phyloP scores from a whole-genome alignment of 768 basidiomycete species.

The Mycena polygramma region DNA sequence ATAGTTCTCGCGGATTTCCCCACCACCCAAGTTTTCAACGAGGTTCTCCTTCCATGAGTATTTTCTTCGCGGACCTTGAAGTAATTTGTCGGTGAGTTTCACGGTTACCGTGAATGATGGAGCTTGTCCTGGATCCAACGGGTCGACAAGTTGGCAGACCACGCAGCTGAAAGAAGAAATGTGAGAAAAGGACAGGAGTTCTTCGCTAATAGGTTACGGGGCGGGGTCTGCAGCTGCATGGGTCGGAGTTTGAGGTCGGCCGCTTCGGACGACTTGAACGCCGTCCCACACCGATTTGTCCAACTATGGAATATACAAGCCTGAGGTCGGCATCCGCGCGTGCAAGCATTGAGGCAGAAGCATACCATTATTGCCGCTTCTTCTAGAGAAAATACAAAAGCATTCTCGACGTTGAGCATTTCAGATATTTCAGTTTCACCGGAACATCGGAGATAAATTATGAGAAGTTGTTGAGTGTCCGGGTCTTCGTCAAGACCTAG shows the following conservation, averaged over 20 bases:
- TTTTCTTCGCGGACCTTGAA: slow-evolving; percentile 5
- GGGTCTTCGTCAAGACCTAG: slow-evolving; percentile 31
- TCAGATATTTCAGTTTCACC: slow-evolving; percentile 24
- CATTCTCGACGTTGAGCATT: slow-evolving; percentile 24
- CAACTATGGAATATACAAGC: slow-evolving; percentile 6
- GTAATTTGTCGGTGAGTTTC: slow-evolving; percentile 23
- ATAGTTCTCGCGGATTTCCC: slow-evolving; percentile 21
- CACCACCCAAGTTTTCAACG: slow-evolving; percentile 26
- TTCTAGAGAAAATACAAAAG: slow-evolving; percentile 35
- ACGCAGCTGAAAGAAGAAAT: slow-evolving; percentile 26
- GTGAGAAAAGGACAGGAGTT: slow-evolving; percentile 10
- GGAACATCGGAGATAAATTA: slow-evolving; percentile 32
- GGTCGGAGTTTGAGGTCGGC: slow-evolving; percentile 24
- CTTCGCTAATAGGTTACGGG: slow-evolving; percentile 12
- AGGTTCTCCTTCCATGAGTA: slow-evolving; percentile 33
- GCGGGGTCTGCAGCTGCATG: slow-evolving; percentile 24
- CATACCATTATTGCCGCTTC: slow-evolving; percentile 34
- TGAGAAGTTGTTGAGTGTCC: slow-evolving; percentile 11
- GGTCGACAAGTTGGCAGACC: slow-evolving; percentile 35
- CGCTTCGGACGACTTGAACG: slow-evolving; percentile 30
- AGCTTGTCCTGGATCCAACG: slow-evolving; percentile 21
- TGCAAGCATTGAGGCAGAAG: background rate
- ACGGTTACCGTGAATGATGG: slow-evolving; percentile 32
- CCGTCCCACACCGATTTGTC: slow-evolving; percentile 20
- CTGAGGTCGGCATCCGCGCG: background rate